phyloP scores from a whole-genome alignment of 192 early-diverging fungal genomes.

The Mortierella hygrophila region DNA sequence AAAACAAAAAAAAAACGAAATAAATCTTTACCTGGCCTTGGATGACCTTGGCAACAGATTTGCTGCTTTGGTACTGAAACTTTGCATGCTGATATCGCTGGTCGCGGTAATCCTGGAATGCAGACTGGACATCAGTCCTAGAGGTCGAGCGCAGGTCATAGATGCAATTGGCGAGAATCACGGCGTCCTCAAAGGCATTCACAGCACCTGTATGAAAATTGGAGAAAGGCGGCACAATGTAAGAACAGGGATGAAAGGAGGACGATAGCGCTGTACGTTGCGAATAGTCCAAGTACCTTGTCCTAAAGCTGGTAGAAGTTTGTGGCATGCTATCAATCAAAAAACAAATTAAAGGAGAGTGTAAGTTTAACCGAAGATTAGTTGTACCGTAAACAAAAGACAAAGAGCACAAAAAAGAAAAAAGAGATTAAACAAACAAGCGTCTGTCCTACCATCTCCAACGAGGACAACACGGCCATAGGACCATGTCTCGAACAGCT shows the following conservation, averaged over 20 bases:
- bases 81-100: conserved; percentile 2
- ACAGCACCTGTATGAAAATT: background rate
- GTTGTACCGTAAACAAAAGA: background rate
- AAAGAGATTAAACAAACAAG: background rate
- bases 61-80: conserved; percentile 2
- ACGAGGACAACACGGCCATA: background rate
- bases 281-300: background rate
- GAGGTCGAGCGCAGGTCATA: conserved; percentile 1
- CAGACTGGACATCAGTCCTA: background rate
- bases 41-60: conserved; percentile 6
- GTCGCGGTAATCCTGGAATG: conserved; percentile 11
- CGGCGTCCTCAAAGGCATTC: conserved; percentile 3
- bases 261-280: background rate
- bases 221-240: background rate
- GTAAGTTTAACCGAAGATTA: too few relatives aligned
- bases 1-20: too few relatives aligned
- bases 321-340: background rate
- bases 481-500: conserved; percentile 1
- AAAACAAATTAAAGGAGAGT: too few relatives aligned
- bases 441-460: background rate
- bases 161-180: conserved; percentile 7
- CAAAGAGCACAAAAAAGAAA: background rate
- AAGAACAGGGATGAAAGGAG: background rate
- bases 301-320: background rate
- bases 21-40: background rate